phyloP scores from a whole-genome alignment of 495 filamentous ascomycete genomes.

The Elaphomyces granulatus region DNA sequence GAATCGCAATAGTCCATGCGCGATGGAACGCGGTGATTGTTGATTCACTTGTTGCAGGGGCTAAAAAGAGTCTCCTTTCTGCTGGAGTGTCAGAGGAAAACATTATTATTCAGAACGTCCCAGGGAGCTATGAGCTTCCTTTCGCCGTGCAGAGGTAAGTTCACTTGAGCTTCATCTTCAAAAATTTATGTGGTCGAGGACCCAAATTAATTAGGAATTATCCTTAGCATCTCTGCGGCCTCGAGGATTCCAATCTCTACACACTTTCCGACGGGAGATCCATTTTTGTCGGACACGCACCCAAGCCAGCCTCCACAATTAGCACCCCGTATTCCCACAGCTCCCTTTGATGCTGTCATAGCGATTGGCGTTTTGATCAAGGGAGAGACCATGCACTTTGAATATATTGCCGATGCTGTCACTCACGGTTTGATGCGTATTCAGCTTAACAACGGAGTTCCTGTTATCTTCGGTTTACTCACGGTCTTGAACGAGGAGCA shows the following conservation, averaged over 20 bases:
- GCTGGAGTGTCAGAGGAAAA: slow-evolving; percentile 76
- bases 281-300: slow-evolving; percentile 3
- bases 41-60: slow-evolving; percentile 61
- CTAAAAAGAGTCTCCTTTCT: slow-evolving; percentile 43
- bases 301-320: slow-evolving; percentile 13
- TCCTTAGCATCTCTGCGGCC: too few relatives aligned
- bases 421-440: slow-evolving; percentile 88
- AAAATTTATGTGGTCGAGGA: too few relatives aligned
- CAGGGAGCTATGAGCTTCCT: slow-evolving; percentile 87
- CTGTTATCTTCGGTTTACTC: slow-evolving; percentile 84
- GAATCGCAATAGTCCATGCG: slow-evolving; percentile 89
- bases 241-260: too few relatives aligned
- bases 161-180: too few relatives aligned
- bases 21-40: slow-evolving; percentile 82
- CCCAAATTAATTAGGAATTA: too few relatives aligned
- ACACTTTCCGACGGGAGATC: too few relatives aligned
- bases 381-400: slow-evolving; percentile 97
- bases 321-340: slow-evolving; percentile 23
- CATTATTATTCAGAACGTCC: slow-evolving; percentile 78
- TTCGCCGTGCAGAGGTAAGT: slow-evolving; percentile 68
- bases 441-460: slow-evolving; percentile 72
- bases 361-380: slow-evolving; percentile 96
- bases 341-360: slow-evolving; percentile 82
- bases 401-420: slow-evolving; percentile 89
- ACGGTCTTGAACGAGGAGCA: slow-evolving; percentile 84